Evolutionary conservation across 108 stramenopile genomes (phyloP).

Genomic region (Parietichytrium sp.): DNA sequence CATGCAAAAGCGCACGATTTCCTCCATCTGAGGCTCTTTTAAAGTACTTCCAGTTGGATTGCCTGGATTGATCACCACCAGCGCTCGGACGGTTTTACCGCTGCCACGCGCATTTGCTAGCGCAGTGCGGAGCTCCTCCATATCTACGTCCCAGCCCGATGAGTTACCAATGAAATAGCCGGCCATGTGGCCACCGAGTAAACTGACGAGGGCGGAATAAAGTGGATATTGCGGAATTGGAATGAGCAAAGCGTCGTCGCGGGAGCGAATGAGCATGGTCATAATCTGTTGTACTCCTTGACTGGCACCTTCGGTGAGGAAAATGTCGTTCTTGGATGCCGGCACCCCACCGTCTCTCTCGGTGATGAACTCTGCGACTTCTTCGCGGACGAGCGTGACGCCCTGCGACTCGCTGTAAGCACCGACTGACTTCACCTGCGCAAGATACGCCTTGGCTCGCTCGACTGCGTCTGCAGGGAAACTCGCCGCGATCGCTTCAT

Average conservation of each 20-base stretch:
- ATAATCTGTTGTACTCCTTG: conserved; percentile 76
- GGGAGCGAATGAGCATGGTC: conserved; percentile 71
- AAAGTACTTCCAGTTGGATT: conserved; percentile 90
- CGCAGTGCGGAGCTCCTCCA: conserved; percentile 68
- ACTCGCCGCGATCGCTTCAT: neutral
- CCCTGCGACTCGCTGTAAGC: conserved; percentile 75
- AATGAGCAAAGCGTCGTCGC: conserved; percentile 79
- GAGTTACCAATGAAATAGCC: conserved; percentile 82
- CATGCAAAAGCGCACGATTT: conserved; percentile 75
- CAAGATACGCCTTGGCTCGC: conserved; percentile 56
- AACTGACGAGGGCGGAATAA: conserved; percentile 78
- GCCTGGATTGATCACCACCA: conserved; percentile 91
- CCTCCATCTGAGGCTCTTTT: conserved; percentile 69
- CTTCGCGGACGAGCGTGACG: conserved; percentile 64
- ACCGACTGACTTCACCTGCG: neutral
- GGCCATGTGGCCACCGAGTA: conserved; percentile 75
- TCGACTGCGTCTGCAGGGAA: conserved; percentile 53
- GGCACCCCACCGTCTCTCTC: conserved; percentile 65
- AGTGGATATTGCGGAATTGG: conserved; percentile 96
- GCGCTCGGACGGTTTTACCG: conserved; percentile 68
- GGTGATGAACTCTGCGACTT: conserved; percentile 79
- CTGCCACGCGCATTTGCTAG: conserved; percentile 70
- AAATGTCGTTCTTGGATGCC: conserved; percentile 67
- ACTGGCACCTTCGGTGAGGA: conserved; percentile 86
- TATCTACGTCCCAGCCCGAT: conserved; percentile 72